phyloP scores from a whole-genome alignment of 495 filamentous ascomycete species.

The Hypoxylon cercidicola region DNA sequence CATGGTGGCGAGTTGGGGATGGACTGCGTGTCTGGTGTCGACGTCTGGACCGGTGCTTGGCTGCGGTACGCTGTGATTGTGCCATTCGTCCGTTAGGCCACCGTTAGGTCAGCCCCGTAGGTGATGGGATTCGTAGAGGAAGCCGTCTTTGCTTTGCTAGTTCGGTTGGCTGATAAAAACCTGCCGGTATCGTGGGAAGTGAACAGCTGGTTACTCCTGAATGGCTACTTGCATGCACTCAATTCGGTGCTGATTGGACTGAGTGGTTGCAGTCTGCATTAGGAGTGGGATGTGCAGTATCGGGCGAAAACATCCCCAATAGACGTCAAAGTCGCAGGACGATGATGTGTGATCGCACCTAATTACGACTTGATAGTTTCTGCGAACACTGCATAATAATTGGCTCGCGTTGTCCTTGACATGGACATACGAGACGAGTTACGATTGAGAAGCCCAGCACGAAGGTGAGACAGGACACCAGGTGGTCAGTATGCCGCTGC shows the following conservation, averaged over 20 bases:
- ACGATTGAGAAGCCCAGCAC: slow-evolving; percentile 5
- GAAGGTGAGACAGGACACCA: slow-evolving; percentile 24
- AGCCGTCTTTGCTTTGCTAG: slow-evolving; percentile 37
- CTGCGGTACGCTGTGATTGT: slow-evolving; percentile 45
- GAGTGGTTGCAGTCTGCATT: slow-evolving; percentile 45
- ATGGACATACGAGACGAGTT: slow-evolving; percentile 31
- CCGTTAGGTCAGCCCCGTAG: slow-evolving; percentile 51
- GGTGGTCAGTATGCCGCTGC: slow-evolving; percentile 2
- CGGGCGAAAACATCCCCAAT: slow-evolving; percentile 48
- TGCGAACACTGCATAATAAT: slow-evolving; percentile 25
- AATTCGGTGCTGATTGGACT: slow-evolving; percentile 46
- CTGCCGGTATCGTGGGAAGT: slow-evolving; percentile 46
- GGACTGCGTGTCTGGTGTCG: slow-evolving; percentile 49
- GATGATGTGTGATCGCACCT: slow-evolving; percentile 44
- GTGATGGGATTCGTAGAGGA: slow-evolving; percentile 41
- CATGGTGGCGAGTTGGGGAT: slow-evolving; percentile 47
- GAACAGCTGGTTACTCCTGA: slow-evolving; percentile 51
- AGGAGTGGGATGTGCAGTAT: slow-evolving; percentile 48
- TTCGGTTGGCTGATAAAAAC: slow-evolving; percentile 44
- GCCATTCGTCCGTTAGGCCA: slow-evolving; percentile 57
- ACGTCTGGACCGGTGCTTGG: slow-evolving; percentile 49
- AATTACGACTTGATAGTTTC: slow-evolving; percentile 27
- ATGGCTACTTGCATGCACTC: slow-evolving; percentile 46
- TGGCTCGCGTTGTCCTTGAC: slow-evolving; percentile 18
- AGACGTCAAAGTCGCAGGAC: slow-evolving; percentile 41